phyloP scores from a whole-genome alignment of 371 early-diverging fungal genomes.

The Mortierella sp. region DNA sequence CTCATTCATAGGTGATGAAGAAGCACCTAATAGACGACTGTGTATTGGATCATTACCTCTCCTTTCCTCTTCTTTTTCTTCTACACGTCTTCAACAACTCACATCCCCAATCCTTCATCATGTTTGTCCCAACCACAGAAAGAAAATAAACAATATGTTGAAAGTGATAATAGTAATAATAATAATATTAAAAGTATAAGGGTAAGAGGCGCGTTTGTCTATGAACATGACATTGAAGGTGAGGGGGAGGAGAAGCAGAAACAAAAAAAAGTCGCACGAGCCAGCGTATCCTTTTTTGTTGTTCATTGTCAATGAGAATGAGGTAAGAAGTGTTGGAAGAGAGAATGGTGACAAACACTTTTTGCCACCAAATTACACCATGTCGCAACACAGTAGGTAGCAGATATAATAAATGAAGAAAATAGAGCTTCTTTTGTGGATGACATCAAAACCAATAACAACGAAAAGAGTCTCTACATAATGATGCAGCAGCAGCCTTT shows the following conservation, averaged over 20 bases:
- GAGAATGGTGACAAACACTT: neutral
- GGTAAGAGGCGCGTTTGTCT: neutral
- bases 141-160: neutral
- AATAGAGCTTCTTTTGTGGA: neutral
- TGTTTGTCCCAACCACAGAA: too few species aligned
- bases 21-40: too few species aligned
- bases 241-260: neutral
- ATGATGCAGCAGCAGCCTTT: conserved; percentile 64
- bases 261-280: neutral
- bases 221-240: neutral
- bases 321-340: neutral
- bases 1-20: too few species aligned
- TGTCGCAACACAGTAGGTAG: neutral
- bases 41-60: too few species aligned
- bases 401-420: neutral
- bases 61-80: too few species aligned
- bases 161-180: too few species aligned
- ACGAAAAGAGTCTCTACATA: conserved; percentile 43
- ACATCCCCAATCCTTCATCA: too few species aligned
- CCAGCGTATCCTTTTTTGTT: neutral
- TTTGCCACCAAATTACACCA: neutral
- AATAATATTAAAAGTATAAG: neutral
- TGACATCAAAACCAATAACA: too few species aligned
- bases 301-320: neutral
- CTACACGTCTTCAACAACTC: too few species aligned